These are phyloP conservation scores for Tolypocladium album DNA, from an alignment of 2,329 filamentous ascomycete genomes.

Conservation along the genomic window DNA sequence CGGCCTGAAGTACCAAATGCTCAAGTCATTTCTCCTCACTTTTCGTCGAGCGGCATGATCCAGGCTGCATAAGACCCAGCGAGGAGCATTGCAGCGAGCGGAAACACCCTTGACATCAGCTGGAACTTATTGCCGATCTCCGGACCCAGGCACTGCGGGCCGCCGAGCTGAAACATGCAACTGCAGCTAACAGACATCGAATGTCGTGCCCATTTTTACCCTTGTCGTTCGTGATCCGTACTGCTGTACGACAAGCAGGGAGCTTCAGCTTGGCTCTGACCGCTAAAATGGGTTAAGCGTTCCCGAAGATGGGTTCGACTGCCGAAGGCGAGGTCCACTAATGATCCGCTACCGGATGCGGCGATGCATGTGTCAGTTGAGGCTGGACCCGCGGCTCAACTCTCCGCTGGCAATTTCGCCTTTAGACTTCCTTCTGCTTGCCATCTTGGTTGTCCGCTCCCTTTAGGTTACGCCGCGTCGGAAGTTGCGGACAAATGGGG, in stretches of 20 bases:
- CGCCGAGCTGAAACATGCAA: background rate
- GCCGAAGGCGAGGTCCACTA: too few species aligned
- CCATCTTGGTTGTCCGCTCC: background rate
- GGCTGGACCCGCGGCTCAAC: too few species aligned
- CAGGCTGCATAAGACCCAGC: background rate
- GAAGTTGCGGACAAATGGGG: background rate
- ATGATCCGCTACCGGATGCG: too few species aligned
- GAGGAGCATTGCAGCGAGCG: background rate
- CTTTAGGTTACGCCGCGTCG: background rate
- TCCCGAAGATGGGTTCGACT: too few species aligned
- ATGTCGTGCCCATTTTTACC: too few species aligned
- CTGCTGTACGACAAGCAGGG: too few species aligned
- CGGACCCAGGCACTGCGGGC: background rate
- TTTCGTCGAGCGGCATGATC: background rate
- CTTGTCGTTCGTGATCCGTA: too few species aligned
- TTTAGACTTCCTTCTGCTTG: background rate
- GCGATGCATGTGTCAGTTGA: too few species aligned
- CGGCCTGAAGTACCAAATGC: background rate
- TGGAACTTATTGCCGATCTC: background rate
- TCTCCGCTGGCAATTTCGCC: background rate
- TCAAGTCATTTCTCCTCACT: background rate
- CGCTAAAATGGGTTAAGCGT: too few species aligned
- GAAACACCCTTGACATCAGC: background rate
- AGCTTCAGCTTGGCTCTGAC: too few species aligned
- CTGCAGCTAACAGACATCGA: background rate